These are phyloP conservation scores for Chaetomium fimeti DNA, from an alignment of 495 filamentous ascomycete genomes.

Conservation along the genomic window DNA sequence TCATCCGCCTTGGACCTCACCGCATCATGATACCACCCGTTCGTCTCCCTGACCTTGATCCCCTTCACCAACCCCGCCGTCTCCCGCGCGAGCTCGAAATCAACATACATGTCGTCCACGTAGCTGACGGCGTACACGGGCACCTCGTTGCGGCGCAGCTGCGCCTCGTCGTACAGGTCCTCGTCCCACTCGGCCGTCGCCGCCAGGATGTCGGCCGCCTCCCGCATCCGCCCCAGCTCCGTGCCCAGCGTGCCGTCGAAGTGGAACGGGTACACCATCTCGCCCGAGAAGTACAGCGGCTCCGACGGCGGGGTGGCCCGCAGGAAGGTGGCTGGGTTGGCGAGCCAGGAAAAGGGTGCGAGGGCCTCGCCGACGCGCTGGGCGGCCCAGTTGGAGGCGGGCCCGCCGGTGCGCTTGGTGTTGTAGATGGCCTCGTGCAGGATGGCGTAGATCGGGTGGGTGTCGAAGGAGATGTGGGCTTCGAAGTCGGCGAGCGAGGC, in stretches of 20 bases:
- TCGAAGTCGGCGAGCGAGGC: slow-evolving; percentile 68
- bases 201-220: slow-evolving; percentile 70
- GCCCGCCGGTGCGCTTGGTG: slow-evolving; percentile 40
- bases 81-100: slow-evolving; percentile 66
- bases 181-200: slow-evolving; percentile 62
- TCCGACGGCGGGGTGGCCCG: slow-evolving; percentile 32
- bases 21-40: slow-evolving; percentile 82
- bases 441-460: slow-evolving; percentile 75
- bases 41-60: slow-evolving; percentile 79
- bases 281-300: slow-evolving; percentile 82
- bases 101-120: slow-evolving; percentile 93
- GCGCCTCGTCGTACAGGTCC: slow-evolving; percentile 68
- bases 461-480: slow-evolving; percentile 63
- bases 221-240: slow-evolving; percentile 63
- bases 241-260: slow-evolving; percentile 63
- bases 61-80: slow-evolving; percentile 75
- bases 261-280: slow-evolving; percentile 86
- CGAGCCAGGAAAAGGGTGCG: slow-evolving; percentile 46
- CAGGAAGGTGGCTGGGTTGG: slow-evolving; percentile 27
- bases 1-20: slow-evolving; percentile 69
- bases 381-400: slow-evolving; percentile 52
- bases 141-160: slow-evolving; percentile 74
- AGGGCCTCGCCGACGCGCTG: slow-evolving; percentile 42
- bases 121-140: slow-evolving; percentile 87
- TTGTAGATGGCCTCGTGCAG: slow-evolving; percentile 86